Conservation (phyloP, 495 filamentous ascomycete species). For the Penicillium cinerascens region DNA sequence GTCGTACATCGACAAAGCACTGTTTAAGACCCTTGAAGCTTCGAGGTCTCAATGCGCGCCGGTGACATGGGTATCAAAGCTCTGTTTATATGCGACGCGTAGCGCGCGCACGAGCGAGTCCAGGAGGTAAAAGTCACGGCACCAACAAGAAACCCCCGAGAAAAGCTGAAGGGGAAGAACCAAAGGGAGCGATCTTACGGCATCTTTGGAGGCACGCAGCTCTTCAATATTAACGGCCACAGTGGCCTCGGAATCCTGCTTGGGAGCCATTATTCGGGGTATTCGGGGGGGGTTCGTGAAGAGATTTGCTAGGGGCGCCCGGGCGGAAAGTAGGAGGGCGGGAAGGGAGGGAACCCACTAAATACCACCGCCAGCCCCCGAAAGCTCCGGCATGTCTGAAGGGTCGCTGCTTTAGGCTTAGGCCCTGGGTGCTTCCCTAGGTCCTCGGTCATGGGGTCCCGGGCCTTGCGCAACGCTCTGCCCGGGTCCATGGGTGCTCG, state of each 20-base stretch:
- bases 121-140: neutral
- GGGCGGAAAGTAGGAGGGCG: conserved; percentile 10
- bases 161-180: conserved; percentile 4
- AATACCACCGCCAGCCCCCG: conserved; percentile 16
- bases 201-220: conserved; percentile 61
- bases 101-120: conserved; percentile 11
- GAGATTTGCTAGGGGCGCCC: conserved; percentile 2
- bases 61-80: conserved; percentile 1
- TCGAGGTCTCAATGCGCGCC: neutral
- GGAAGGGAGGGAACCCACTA: conserved; percentile 21
- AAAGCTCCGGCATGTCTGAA: conserved; percentile 3
- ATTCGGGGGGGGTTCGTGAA: conserved; percentile 6
- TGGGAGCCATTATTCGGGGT: conserved; percentile 29
- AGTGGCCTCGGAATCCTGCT: conserved; percentile 29
- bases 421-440: neutral
- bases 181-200: conserved; percentile 46
- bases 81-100: conserved; percentile 23
- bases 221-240: conserved; percentile 55
- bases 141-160: neutral
- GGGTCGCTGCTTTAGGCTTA: conserved; percentile 30
- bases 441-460: neutral
- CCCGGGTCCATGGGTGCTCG: too few relatives aligned
- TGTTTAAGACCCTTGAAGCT: conserved; percentile 1
- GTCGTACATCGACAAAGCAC: neutral
- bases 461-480: neutral